Percentiles rank a stretch among this genome's conserved stretches.
These are phyloP conservation scores for Apiospora malaysiana DNA, from an alignment of 2,329 filamentous ascomycete species.

Conservation along the genomic window DNA sequence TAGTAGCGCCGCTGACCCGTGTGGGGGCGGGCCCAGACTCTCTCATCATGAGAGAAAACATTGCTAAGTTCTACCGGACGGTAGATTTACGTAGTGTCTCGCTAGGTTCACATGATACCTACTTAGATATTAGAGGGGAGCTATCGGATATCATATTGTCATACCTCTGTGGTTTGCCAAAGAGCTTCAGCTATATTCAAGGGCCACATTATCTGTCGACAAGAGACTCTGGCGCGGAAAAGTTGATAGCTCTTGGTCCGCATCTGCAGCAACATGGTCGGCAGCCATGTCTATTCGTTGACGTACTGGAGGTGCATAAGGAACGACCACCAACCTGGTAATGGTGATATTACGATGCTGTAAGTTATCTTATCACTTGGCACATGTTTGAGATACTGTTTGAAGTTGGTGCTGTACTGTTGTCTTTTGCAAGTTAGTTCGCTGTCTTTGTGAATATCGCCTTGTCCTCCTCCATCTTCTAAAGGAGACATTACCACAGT, in stretches of 20 bases:
- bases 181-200: neutral
- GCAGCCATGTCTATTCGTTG: neutral
- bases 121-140: neutral
- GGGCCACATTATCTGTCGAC: neutral
- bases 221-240: neutral
- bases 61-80: neutral
- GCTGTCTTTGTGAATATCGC: no score
- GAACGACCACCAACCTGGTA: neutral
- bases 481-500: neutral
- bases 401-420: no score
- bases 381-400: neutral
- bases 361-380: neutral
- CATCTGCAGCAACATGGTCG: neutral
- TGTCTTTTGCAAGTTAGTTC: neutral
- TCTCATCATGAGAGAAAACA: no score
- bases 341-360: neutral
- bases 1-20: neutral
- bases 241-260: neutral
- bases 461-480: neutral
- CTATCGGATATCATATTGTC: neutral
- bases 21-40: slow-evolving; percentile 1
- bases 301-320: neutral
- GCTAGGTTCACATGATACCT: neutral
- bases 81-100: neutral
- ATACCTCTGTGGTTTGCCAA: neutral